Conservation (phyloP, 805 yeast genomes). For the Sporopachydermia lactativora region DNA sequence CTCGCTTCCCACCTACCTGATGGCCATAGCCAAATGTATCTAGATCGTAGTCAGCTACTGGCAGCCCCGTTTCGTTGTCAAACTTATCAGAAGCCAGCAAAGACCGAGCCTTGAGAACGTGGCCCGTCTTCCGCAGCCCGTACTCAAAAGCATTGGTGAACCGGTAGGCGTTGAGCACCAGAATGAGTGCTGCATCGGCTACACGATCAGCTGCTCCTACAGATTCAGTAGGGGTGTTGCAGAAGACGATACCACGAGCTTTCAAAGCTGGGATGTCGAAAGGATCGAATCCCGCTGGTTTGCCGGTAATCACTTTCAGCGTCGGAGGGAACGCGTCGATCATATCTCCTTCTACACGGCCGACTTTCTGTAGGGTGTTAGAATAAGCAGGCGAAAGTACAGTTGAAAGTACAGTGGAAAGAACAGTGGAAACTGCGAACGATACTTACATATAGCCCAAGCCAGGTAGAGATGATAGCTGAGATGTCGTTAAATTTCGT, state of each 20-base stretch:
- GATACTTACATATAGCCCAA: constrained; percentile 23
- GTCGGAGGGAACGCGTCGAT: constrained; percentile 31
- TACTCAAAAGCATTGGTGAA: constrained; percentile 34
- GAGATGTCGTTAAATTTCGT: constrained; percentile 26
- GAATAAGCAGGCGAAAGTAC: no score
- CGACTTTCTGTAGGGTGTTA: constrained; percentile 21
- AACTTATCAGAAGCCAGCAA: constrained; percentile 22
- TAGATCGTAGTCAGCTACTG: constrained; percentile 20
- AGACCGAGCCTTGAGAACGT: constrained; percentile 34
- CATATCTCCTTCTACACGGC: constrained; percentile 14
- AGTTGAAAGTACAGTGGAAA: no score
- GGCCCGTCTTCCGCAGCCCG: constrained; percentile 24
- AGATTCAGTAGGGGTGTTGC: constrained; percentile 41
- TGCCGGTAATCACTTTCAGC: constrained; percentile 35
- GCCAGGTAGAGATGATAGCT: constrained; percentile 44
- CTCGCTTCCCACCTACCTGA: constrained; percentile 29
- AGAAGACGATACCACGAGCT: constrained; percentile 32
- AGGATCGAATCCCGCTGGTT: constrained; percentile 49
- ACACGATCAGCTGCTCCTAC: constrained; percentile 46
- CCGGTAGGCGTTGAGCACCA: constrained; percentile 47
- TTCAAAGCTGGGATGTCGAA: constrained; percentile 32
- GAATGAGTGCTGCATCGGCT: constrained; percentile 53
- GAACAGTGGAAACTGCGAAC: no score
- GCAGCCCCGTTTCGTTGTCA: constrained; percentile 6
- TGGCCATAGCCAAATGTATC: constrained; percentile 27